Conservation (phyloP, 2,329 filamentous ascomycete species). For the Ilyonectria destructans region DNA sequence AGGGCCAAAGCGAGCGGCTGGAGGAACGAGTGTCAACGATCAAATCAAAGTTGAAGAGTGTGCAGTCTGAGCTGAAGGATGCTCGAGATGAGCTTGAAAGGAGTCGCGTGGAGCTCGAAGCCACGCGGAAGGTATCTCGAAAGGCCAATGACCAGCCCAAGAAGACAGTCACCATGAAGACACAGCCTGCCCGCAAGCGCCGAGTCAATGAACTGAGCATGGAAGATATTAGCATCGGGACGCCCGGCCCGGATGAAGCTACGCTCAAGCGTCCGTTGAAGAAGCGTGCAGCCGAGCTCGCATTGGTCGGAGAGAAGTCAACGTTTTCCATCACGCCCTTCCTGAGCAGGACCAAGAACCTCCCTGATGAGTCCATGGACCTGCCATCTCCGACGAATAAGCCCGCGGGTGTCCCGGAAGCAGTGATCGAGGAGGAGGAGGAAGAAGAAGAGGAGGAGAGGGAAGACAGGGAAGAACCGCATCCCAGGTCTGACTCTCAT, state of each 20-base stretch:
- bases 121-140: slow-evolving; percentile 40
- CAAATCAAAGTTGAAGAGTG: slow-evolving; percentile 78
- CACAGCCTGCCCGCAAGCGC: slow-evolving; percentile 62
- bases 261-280: slow-evolving; percentile 64
- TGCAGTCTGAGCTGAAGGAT: slow-evolving; percentile 82
- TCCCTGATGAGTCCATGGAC: slow-evolving; percentile 59
- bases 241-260: slow-evolving; percentile 62
- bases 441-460: slow-evolving; percentile 35
- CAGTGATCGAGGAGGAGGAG: slow-evolving; percentile 57
- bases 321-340: slow-evolving; percentile 96
- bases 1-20: slow-evolving; percentile 75
- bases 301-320: slow-evolving; percentile 84
- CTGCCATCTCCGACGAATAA: slow-evolving; percentile 44
- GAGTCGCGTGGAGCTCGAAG: slow-evolving; percentile 61
- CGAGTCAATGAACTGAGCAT: slow-evolving; percentile 62
- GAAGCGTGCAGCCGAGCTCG: slow-evolving; percentile 70
- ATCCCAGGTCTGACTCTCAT: slow-evolving; percentile 27
- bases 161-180: slow-evolving; percentile 42
- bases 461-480: slow-evolving; percentile 31
- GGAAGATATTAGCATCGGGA: slow-evolving; percentile 65
- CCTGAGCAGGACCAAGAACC: slow-evolving; percentile 80
- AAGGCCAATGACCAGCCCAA: slow-evolving; percentile 40
- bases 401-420: slow-evolving; percentile 32
- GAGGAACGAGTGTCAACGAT: slow-evolving; percentile 81
- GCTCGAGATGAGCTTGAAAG: slow-evolving; percentile 59